A percentile compares a stretch with the other conserved stretches of the same genome.
Evolutionary conservation across 2,329 filamentous ascomycete genomes (phyloP).

Genomic region (Sporothrix mexicana): DNA sequence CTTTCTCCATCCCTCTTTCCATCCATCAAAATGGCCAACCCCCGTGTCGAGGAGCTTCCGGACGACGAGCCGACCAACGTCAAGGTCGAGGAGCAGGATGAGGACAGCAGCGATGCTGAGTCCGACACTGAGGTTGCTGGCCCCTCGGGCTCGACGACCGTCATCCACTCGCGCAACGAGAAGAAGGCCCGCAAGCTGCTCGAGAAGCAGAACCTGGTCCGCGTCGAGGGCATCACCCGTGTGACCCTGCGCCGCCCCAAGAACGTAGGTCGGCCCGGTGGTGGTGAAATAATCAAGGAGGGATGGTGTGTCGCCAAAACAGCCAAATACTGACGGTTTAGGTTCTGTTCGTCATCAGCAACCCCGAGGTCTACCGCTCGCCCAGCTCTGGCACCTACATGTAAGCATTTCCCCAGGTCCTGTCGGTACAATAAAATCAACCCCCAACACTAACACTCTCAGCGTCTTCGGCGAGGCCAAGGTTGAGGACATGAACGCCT

Average conservation of each 20-base stretch:
- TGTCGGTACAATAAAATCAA: no score
- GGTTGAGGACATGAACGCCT: slow-evolving; percentile 99
- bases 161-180: slow-evolving; percentile 98
- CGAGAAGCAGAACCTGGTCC: slow-evolving; percentile 96
- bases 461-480: slow-evolving; percentile 99
- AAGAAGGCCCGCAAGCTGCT: slow-evolving; percentile 99
- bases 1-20: not conserved
- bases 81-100: slow-evolving; percentile 74
- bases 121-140: slow-evolving; percentile 77
- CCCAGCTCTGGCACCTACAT: slow-evolving; percentile 99
- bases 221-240: slow-evolving; percentile 95
- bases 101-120: slow-evolving; percentile 71
- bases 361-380: slow-evolving; percentile 99
- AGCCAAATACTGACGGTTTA: slow-evolving; percentile 75
- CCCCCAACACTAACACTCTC: slow-evolving; percentile 21
- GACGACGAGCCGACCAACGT: slow-evolving; percentile 88
- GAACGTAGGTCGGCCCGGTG: slow-evolving; percentile 74
- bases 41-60: slow-evolving; percentile 95
- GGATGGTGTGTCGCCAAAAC: no score
- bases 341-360: slow-evolving; percentile 99
- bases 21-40: slow-evolving; percentile 84
- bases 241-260: slow-evolving; percentile 98
- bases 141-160: slow-evolving; percentile 78
- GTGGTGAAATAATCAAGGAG: slow-evolving; percentile 64
- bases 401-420: slow-evolving; percentile 61